Conservation (phyloP, 106 monocot genomes). For the Dactylorhiza incarnata region DNA sequence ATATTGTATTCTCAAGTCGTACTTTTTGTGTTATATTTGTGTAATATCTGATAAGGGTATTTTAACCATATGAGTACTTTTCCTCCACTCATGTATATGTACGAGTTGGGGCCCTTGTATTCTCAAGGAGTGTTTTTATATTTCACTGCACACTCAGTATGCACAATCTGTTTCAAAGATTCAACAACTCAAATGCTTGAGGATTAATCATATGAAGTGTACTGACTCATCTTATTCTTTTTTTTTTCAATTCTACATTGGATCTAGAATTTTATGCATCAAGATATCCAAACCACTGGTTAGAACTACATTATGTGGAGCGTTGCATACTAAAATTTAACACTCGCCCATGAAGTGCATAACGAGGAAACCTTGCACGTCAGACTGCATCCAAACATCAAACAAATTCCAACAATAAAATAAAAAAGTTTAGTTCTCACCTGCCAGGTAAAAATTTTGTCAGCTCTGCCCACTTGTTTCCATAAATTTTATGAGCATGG, state of each 20-base stretch:
- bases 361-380: background rate
- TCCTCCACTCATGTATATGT: no score
- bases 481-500: constrained; percentile 64
- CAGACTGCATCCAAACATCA: background rate
- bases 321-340: background rate
- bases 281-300: background rate
- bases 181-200: background rate
- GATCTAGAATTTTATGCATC: background rate
- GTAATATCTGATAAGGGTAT: no score
- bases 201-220: background rate
- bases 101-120: no score
- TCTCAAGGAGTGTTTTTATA: no score
- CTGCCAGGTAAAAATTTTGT: constrained; percentile 69
- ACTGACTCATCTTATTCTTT: background rate
- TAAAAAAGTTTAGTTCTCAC: constrained; percentile 16
- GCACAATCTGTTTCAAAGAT: background rate
- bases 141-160: background rate
- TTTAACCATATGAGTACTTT: no score
- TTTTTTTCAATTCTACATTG: background rate
- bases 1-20: no score
- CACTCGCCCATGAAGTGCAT: background rate
- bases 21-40: no score
- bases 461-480: constrained; percentile 80
- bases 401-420: background rate
- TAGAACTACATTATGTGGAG: background rate